Evolutionary conservation across 441 rosid species (phyloP), one percentile per base, ranked within the genome.

Genomic region (Syzygium syzygioides): DNA sequence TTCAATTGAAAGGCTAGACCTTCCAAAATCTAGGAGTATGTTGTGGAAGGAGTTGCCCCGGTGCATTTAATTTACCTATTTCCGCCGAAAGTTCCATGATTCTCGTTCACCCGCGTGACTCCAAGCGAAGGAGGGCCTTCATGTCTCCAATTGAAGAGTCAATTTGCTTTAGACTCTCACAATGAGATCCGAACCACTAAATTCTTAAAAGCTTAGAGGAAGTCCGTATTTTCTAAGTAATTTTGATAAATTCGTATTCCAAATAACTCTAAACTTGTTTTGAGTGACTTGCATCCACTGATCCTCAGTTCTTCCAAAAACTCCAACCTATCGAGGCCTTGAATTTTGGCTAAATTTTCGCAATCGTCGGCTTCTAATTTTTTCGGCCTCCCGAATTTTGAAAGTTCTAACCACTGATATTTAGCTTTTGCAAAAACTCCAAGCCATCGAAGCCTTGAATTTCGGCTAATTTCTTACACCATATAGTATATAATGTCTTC

Each of bases 51-150:
- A 45, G 48, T 45, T 45, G 48, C 48, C 7, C 9, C 48, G 2
- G 2, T 7, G 48, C 48, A 1, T 7, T 45, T 45, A 45, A 45
- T 45, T 45, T 45, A 45, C 64, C 64, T 10, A 34, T 71, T 71
- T 71, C 4, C 20, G 1, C 8, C 0, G 15, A 26, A 19, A 71
- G 50, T 1, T 34, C 28, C 50, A 0, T 2, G 2, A 34, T 14
- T 1, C 15, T 5, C 2, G 0, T 0, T 9, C 48, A 10, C 0
- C 0, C 8, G 2, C 14, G 0, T 4, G 5, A 12, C 50, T 71
- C 80, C 50, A 71, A 71, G 9, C 28, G 26, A 37, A 20, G 18
- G 17, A 76, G 83, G n/a, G 52, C 52, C 83, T 76, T 14, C 52
- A 76, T 37, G 18, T 76, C 83, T 37, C 52, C 83, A 37, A 76